Conservation (phyloP, 2,329 filamentous ascomycete species). For the Fusarium duplospermum region DNA sequence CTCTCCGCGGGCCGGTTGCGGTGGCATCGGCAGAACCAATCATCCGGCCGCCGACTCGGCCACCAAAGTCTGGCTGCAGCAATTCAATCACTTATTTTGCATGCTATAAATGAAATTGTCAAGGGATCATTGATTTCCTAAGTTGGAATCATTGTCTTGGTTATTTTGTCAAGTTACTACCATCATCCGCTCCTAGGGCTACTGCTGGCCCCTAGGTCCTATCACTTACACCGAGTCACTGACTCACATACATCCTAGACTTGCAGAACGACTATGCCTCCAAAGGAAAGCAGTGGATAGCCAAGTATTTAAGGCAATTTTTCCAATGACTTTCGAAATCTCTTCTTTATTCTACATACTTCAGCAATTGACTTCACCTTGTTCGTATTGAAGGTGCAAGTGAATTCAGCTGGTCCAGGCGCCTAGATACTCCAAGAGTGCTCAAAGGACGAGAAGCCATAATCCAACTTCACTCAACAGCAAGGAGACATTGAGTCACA, state of each 20-base stretch:
- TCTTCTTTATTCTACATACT: background rate
- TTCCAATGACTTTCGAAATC: background rate
- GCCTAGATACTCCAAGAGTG: background rate
- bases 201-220: background rate
- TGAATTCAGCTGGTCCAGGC: background rate
- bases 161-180: background rate
- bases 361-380: background rate
- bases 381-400: background rate
- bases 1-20: background rate
- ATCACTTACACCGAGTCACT: background rate
- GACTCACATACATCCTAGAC: slow-evolving; percentile 2
- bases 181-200: background rate
- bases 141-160: background rate
- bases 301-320: background rate
- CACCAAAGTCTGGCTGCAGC: background rate
- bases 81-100: background rate
- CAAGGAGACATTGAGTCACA: background rate
- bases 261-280: slow-evolving; percentile 5
- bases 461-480: background rate
- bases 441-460: background rate
- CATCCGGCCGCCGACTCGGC: background rate
- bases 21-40: slow-evolving; percentile 6
- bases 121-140: background rate
- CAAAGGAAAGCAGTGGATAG: slow-evolving; percentile 1
- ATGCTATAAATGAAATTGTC: background rate